phyloP scores from a whole-genome alignment of 2,329 filamentous ascomycete genomes.

The Cladophialophora psammophila region DNA sequence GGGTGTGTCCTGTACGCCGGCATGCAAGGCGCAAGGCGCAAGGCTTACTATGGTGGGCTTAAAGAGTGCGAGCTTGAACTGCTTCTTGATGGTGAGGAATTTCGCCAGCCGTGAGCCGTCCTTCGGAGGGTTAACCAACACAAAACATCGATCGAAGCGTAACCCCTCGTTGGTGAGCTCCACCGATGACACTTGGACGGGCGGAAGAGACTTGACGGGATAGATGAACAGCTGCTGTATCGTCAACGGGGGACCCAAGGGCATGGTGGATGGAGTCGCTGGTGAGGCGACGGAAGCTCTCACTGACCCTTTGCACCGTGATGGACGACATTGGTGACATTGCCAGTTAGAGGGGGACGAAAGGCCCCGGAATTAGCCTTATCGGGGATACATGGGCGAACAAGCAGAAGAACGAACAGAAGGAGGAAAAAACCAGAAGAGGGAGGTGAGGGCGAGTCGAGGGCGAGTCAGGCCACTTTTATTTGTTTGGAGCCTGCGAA shows the following conservation, averaged over 20 bases:
- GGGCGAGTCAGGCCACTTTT: constrained; percentile 28
- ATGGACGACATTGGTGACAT: constrained; percentile 19
- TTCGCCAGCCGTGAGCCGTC: constrained; percentile 34
- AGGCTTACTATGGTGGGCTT: constrained; percentile 32
- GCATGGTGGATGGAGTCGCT: background rate
- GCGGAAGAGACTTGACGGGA: constrained; percentile 39
- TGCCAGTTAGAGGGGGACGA: background rate
- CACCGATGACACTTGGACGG: constrained; percentile 38
- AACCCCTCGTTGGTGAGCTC: constrained; percentile 40
- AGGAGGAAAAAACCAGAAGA: constrained; percentile 26
- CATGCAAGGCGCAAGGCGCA: background rate
- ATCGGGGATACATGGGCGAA: constrained; percentile 23
- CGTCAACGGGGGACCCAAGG: constrained; percentile 5
- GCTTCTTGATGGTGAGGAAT: constrained; percentile 39
- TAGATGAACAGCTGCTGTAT: constrained; percentile 37
- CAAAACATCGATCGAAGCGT: constrained; percentile 39
- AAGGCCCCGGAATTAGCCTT: constrained; percentile 11
- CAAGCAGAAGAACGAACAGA: constrained; percentile 9
- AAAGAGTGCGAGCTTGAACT: constrained; percentile 38
- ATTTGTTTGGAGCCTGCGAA: background rate
- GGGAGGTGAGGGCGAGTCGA: constrained; percentile 26
- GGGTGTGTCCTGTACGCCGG: background rate
- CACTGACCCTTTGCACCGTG: constrained; percentile 34
- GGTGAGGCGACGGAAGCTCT: background rate
- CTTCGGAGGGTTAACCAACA: constrained; percentile 37